These are phyloP conservation scores for Pyronema domesticum DNA, from an alignment of 495 filamentous ascomycete species.

Conservation along the genomic window DNA sequence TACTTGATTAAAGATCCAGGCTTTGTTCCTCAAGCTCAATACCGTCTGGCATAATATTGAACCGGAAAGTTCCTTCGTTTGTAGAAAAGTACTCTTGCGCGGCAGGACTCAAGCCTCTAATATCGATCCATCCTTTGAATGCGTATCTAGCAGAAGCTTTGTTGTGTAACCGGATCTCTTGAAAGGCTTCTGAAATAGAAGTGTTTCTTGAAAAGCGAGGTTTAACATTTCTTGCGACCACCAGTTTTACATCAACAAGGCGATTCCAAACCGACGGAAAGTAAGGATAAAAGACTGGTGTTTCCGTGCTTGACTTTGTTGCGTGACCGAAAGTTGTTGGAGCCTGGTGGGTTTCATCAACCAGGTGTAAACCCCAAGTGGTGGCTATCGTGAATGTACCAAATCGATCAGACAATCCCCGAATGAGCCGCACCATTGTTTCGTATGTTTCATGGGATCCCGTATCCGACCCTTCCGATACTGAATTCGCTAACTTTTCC, in stretches of 20 bases:
- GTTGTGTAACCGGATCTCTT: neutral
- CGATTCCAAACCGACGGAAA: neutral
- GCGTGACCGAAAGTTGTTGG: neutral
- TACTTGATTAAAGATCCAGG: neutral
- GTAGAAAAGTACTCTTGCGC: neutral
- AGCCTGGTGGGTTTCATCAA: neutral
- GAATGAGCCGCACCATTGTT: neutral
- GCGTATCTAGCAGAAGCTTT: neutral
- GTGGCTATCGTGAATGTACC: constrained; percentile 1
- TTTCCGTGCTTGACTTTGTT: neutral
- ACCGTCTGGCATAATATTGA: neutral
- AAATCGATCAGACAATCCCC: neutral
- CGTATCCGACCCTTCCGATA: neutral
- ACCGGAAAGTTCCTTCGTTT: neutral
- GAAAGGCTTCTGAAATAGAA: neutral
- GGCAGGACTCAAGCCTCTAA: neutral
- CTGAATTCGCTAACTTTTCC: neutral
- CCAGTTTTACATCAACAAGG: neutral
- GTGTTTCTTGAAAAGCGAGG: neutral
- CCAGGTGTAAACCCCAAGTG: neutral
- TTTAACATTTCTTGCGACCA: neutral
- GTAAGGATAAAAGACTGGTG: neutral
- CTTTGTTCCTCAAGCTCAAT: neutral
- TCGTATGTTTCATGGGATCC: neutral
- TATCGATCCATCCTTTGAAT: neutral